Percentiles rank a stretch among this genome's conserved stretches.
Conservation (phyloP, 1,284 basidiomycete species). For the Peniophora sp. region DNA sequence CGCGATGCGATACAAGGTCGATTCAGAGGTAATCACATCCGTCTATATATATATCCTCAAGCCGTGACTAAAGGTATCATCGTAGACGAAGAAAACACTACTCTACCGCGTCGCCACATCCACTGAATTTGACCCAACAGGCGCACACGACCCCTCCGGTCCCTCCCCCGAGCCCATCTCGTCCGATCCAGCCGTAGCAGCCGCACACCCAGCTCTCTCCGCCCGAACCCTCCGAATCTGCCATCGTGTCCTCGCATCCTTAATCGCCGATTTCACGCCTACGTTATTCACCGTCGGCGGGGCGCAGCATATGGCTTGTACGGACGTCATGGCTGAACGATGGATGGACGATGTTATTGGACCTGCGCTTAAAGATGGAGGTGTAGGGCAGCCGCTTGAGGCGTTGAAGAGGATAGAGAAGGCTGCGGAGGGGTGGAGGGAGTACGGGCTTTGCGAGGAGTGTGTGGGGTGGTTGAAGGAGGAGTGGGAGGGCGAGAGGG, state of each 20-base stretch:
- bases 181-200: not conserved
- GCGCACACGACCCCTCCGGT: conserved; percentile 14
- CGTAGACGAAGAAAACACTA: conserved; percentile 53
- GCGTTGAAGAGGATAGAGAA: conserved; percentile 49
- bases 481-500: conserved; percentile 61
- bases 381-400: conserved; percentile 61
- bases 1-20: conserved; percentile 26
- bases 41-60: not conserved
- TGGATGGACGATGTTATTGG: conserved; percentile 65
- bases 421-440: conserved; percentile 40
- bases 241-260: conserved; percentile 19
- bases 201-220: conserved; percentile 13
- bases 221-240: conserved; percentile 18
- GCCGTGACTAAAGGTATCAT: conserved; percentile 1
- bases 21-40: conserved; percentile 24
- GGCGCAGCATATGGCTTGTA: conserved; percentile 64
- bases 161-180: conserved; percentile 10
- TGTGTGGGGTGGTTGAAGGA: conserved; percentile 51
- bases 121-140: conserved; percentile 35
- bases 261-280: conserved; percentile 63
- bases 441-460: conserved; percentile 40
- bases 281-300: conserved; percentile 62
- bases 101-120: conserved; percentile 53
- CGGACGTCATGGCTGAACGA: conserved; percentile 55
- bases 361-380: conserved; percentile 47